phyloP scores from a whole-genome alignment of 2,329 filamentous ascomycete genomes.

The Mycosphaerella sp. region DNA sequence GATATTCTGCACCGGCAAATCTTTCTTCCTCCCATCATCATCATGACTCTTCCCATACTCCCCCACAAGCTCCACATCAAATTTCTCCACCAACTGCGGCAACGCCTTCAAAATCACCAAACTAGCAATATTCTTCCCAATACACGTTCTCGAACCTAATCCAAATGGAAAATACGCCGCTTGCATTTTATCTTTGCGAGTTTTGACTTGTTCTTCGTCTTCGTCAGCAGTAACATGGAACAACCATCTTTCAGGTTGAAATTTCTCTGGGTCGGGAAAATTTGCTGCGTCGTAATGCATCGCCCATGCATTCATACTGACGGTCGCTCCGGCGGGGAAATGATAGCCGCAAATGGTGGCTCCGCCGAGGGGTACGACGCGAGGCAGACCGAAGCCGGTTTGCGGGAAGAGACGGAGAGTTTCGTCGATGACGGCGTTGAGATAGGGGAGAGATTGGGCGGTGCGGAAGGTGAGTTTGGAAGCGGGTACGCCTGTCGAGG shows the following conservation, averaged over 20 bases:
- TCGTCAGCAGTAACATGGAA: neutral
- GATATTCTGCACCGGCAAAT: constrained; percentile 8
- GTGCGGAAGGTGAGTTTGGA: neutral
- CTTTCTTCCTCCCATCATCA: neutral
- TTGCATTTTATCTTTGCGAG: neutral
- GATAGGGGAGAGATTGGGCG: constrained; percentile 5
- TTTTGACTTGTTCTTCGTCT: no score
- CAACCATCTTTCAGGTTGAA: constrained; percentile 43
- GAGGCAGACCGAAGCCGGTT: constrained; percentile 15
- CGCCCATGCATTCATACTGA: constrained; percentile 41
- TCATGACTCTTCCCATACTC: neutral
- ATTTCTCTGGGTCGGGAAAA: constrained; percentile 36
- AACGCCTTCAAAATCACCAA: constrained; percentile 11
- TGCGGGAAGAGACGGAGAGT: constrained; percentile 21
- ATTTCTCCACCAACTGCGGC: constrained; percentile 4
- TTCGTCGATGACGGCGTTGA: constrained; percentile 18
- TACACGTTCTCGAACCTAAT: constrained; percentile 9
- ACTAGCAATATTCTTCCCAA: constrained; percentile 12
- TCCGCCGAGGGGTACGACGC: constrained; percentile 11
- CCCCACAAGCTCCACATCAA: constrained; percentile 7
- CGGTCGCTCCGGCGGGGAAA: constrained; percentile 41
- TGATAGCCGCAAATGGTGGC: constrained; percentile 25
- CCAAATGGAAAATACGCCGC: constrained; percentile 12
- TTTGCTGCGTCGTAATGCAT: constrained; percentile 35
- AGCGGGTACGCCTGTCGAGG: neutral